Conservation (phyloP, 2,329 filamentous ascomycete species). For the Ploettnerulaceae sp. region DNA sequence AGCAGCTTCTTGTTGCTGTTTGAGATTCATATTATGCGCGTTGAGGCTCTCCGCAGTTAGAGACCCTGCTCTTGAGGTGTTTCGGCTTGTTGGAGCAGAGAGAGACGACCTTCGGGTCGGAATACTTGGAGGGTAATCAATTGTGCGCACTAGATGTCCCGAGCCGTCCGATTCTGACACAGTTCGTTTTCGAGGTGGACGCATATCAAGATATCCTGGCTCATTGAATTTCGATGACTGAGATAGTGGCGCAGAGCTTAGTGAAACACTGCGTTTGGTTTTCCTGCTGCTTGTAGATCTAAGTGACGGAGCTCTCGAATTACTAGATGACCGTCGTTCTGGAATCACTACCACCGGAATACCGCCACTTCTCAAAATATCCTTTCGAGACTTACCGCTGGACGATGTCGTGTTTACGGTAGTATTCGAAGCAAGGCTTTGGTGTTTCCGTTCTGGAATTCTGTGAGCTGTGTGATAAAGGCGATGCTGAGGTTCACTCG, state of each 20-base stretch:
- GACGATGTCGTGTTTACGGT: constrained; percentile 45
- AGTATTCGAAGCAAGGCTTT: constrained; percentile 45
- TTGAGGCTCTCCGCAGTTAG: constrained; percentile 54
- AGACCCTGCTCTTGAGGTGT: constrained; percentile 49
- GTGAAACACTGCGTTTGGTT: constrained; percentile 49
- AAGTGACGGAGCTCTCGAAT: constrained; percentile 49
- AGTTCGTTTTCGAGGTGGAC: constrained; percentile 25
- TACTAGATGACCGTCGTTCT: constrained; percentile 47
- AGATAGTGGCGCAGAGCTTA: constrained; percentile 43
- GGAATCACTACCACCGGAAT: constrained; percentile 61
- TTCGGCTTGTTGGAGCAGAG: constrained; percentile 58
- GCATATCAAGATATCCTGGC: constrained; percentile 41
- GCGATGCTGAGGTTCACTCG: constrained; percentile 25
- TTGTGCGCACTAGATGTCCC: constrained; percentile 42
- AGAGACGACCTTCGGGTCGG: constrained; percentile 55
- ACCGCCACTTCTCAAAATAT: constrained; percentile 54
- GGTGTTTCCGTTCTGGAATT: constrained; percentile 26
- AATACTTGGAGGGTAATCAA: constrained; percentile 55
- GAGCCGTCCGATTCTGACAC: constrained; percentile 32
- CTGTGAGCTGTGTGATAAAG: constrained; percentile 25
- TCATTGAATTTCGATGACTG: constrained; percentile 42
- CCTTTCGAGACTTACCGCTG: constrained; percentile 51
- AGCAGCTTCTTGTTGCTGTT: constrained; percentile 16
- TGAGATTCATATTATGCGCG: constrained; percentile 43
- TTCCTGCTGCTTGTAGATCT: constrained; percentile 57